phyloP scores from a whole-genome alignment of 805 yeast genomes.

The Kodamaea kakaduensis region DNA sequence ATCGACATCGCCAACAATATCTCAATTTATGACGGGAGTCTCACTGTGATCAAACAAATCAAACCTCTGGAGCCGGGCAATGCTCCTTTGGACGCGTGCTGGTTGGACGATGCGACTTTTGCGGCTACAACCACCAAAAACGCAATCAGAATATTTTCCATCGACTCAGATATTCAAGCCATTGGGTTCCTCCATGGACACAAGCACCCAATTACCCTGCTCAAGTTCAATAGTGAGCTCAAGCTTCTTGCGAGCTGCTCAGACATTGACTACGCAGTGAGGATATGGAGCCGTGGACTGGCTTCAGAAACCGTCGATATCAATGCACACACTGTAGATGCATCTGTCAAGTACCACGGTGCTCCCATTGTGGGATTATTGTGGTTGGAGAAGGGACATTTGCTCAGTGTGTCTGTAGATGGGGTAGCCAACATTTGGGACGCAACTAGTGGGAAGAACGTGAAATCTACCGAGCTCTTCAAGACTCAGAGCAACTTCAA shows the following conservation, averaged over 20 bases:
- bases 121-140: conserved; percentile 63
- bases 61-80: conserved; percentile 14
- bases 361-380: conserved; percentile 52
- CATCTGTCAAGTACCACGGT: conserved; percentile 36
- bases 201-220: conserved; percentile 49
- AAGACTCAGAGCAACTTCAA: conserved; percentile 22
- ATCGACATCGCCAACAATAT: conserved; percentile 45
- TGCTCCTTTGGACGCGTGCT: conserved; percentile 50
- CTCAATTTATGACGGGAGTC: conserved; percentile 61
- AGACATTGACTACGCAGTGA: conserved; percentile 62
- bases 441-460: conserved; percentile 37
- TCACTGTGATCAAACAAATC: conserved; percentile 31
- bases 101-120: conserved; percentile 69
- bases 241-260: conserved; percentile 69
- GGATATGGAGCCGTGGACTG: conserved; percentile 71
- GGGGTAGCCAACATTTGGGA: conserved; percentile 72
- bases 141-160: conserved; percentile 52
- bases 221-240: conserved; percentile 49
- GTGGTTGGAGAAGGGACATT: conserved; percentile 45
- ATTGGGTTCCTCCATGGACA: conserved; percentile 55
- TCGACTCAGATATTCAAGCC: conserved; percentile 19
- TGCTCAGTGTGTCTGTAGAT: conserved; percentile 62
- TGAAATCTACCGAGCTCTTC: conserved; percentile 32
- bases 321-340: conserved; percentile 15
- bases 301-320: conserved; percentile 45